A percentile compares a stretch with the other conserved stretches of the same genome.
These are phyloP conservation scores for Raffaelea ambrosiae DNA, from an alignment of 2,329 filamentous ascomycete genomes.

Conservation along the genomic window DNA sequence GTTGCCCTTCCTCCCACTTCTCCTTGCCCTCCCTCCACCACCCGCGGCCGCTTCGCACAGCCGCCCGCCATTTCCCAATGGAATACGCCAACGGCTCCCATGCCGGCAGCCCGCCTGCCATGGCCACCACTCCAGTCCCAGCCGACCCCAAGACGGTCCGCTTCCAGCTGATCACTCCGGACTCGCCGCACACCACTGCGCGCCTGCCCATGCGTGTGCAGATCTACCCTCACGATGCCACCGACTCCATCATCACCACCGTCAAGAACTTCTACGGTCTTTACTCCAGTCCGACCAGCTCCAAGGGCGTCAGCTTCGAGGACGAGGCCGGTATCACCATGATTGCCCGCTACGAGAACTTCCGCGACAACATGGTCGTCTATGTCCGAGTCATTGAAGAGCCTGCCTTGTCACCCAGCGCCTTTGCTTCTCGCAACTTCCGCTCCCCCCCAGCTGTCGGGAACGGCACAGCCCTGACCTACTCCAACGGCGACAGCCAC, in stretches of 20 bases:
- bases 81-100: constrained; percentile 7
- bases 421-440: constrained; percentile 23
- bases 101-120: constrained; percentile 3
- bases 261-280: constrained; percentile 99
- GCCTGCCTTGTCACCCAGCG: constrained; percentile 31
- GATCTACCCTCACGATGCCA: constrained; percentile 92
- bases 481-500: constrained; percentile 25
- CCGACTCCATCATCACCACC: constrained; percentile 94
- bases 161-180: constrained; percentile 66
- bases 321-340: constrained; percentile 82
- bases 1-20: background rate
- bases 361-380: constrained; percentile 83
- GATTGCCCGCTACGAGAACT: constrained; percentile 95
- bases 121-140: constrained; percentile 20
- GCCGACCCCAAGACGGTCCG: constrained; percentile 62
- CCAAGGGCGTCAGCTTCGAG: constrained; percentile 88
- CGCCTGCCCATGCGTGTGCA: constrained; percentile 79
- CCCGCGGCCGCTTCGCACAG: background rate
- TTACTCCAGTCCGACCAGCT: constrained; percentile 63
- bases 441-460: constrained; percentile 20
- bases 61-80: constrained; percentile 5
- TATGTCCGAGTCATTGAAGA: constrained; percentile 79
- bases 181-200: constrained; percentile 60
- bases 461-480: background rate
- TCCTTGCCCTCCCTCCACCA: background rate